A percentile compares a stretch with the other conserved stretches of the same genome.
Conservation (phyloP, 1,139 yeast species). For the Zhuliangozyma parablackwelliae region DNA sequence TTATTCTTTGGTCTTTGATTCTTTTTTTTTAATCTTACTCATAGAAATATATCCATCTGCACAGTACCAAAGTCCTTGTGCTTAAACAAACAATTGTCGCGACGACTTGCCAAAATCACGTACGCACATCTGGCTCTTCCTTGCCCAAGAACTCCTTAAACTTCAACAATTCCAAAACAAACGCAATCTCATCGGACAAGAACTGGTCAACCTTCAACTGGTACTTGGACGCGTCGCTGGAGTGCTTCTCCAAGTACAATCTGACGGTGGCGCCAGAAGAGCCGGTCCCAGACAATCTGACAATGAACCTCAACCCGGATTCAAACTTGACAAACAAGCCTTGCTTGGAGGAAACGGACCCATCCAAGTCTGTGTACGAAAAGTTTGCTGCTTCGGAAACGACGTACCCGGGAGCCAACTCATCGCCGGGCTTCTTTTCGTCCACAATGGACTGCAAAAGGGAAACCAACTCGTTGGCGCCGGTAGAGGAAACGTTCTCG, state of each 20-base stretch:
- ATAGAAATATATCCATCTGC: no score
- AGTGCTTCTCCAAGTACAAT: conserved; percentile 83
- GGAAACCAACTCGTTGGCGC: conserved; percentile 67
- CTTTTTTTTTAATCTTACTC: background rate
- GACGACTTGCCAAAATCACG: conserved; percentile 41
- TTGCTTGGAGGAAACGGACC: conserved; percentile 85
- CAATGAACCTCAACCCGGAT: conserved; percentile 82
- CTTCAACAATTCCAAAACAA: conserved; percentile 64
- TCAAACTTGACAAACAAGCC: conserved; percentile 82
- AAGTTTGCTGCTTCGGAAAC: conserved; percentile 83
- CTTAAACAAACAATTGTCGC: no score
- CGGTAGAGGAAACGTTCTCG: conserved; percentile 74
- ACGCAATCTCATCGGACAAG: conserved; percentile 57
- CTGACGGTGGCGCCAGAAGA: conserved; percentile 97
- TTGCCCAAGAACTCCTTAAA: conserved; percentile 75
- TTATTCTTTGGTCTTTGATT: background rate
- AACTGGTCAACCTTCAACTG: conserved; percentile 60
- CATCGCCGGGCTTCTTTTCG: conserved; percentile 37
- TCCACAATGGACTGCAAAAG: conserved; percentile 43
- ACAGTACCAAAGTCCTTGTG: no score
- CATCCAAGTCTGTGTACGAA: conserved; percentile 90
- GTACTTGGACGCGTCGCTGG: conserved; percentile 52
- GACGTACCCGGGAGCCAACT: conserved; percentile 41
- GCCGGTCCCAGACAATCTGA: conserved; percentile 95
- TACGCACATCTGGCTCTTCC: conserved; percentile 84